Base-by-base conservation (phyloP, 768 basidiomycete genomes). In the Mycena galopus region DNA sequence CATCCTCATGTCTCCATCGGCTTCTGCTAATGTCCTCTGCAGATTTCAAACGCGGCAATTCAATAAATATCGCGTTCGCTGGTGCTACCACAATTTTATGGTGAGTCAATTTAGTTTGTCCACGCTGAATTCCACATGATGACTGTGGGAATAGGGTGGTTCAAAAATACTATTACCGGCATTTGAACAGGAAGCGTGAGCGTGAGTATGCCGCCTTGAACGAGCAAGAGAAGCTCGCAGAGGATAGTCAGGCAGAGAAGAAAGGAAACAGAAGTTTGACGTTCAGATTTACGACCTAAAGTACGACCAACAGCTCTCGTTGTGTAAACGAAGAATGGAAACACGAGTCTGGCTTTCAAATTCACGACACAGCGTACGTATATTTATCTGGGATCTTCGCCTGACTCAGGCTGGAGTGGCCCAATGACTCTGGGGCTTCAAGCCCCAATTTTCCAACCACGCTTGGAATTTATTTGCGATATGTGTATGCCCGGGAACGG, bases 361-460 rank as follows among this genome's bases (percentile, higher is more conserved):
- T n/a, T n/a, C n/a, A n/a, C 6, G 35, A 37, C 2, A 37, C 16
- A 11, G 7, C n/a, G 17, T 32, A 27, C 33, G 30, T 65, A 6
- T 32, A 64, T 33, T 53, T 56, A 47, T 72, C 75, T 44, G 61
- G 39, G n/a, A n/a, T n/a, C n/a, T n/a, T 37, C 42, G 21, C 7
- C 11, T 14, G 27, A 42, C n/a, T 71, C 25, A 72, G 14, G 59
- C 61, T 12, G 61, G 67, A 32, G 70, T 75, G 3, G 77, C 68
- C 77, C 78, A 78, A 42, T 50, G 67, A 29, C 57, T 62, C 50
- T 73, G 74, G 1, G 82, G 81, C 16, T 77, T 76, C 59, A 89
- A 77, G 0, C 88, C 88, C 86, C 87, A 89, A 16, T 82, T 78
- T 56, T 84, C 76, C 55, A 89, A 76, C 87, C 86, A 89, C 2